phyloP scores from a whole-genome alignment of 2,329 filamentous ascomycete species.

The Colletotrichum orbiculare region DNA sequence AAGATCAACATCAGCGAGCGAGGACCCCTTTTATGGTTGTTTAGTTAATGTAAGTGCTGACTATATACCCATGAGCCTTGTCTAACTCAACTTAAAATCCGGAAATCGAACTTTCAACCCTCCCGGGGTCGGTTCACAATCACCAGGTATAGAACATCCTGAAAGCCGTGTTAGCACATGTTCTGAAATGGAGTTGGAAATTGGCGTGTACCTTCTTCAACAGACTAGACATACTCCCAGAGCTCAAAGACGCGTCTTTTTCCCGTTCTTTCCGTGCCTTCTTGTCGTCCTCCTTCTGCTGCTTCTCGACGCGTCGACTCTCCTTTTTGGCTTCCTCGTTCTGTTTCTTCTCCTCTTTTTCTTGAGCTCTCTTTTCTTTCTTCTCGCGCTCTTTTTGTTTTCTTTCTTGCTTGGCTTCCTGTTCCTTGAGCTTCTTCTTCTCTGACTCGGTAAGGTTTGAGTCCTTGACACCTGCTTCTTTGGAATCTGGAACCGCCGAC shows the following conservation, averaged over 20 bases:
- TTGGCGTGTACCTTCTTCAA: constrained; percentile 19
- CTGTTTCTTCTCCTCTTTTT: background rate
- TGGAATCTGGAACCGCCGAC: background rate
- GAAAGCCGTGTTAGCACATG: background rate
- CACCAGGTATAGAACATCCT: constrained; percentile 32
- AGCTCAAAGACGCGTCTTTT: background rate
- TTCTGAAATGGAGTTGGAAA: rapidly evolving
- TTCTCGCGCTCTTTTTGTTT: background rate
- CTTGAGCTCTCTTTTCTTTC: background rate
- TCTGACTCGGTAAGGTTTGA: background rate
- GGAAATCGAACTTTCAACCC: too few species aligned
- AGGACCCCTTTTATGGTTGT: too few species aligned
- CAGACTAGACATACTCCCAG: background rate
- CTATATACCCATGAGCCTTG: too few species aligned
- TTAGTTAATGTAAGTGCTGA: too few species aligned
- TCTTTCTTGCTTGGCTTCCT: background rate
- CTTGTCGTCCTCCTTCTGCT: background rate
- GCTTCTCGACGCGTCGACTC: background rate
- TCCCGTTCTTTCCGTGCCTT: background rate
- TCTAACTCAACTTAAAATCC: too few species aligned
- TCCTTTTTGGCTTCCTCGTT: background rate
- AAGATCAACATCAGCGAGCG: too few species aligned
- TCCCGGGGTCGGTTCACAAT: constrained; percentile 5
- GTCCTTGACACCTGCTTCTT: background rate
- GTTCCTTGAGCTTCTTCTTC: background rate